Evolutionary conservation across 345 rosid genomes (phyloP), one percentile per base, ranked within the genome.

Genomic region (Noccaea bulbosa): DNA sequence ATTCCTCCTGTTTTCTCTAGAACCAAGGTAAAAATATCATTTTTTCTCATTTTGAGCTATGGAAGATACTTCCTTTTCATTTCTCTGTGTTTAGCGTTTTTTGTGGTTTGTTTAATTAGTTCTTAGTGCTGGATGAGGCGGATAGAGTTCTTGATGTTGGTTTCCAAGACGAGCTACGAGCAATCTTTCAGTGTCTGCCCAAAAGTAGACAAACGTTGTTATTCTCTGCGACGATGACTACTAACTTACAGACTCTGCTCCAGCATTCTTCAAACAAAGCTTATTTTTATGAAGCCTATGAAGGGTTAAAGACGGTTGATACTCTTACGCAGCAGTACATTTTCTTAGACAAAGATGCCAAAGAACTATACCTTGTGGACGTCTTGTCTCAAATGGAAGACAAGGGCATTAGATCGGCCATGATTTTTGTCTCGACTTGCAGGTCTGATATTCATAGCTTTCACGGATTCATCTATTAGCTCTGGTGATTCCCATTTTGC

Each of bases 141-240:
- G 99, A 94, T 76, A 83, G 98, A 84, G 93, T 94, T 49, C 82
- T 94, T 83, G 99, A 94, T 80, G 92, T 80, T 74, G 98, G 99
- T 40, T 94, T 94, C 78, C 89, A 94, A 77, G 98, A 86, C 71
- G 99, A 91, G 70, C 55, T 94, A 62, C 77, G 86, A 27, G 83
- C 79, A 0, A 67, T 94, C 7, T 94, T 94, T 47, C 80, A 81
- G 40, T 87, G 90, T 75, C 64, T 91, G 74, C 99, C 97, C 6
- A 83, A 88, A 74, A 83, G 32, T 55, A 77, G 97, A 46, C 98
- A 93, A 71, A 93, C 94, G 7, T 73, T 93, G 59, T 72, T 93
- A 73, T 93, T 93, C 82, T 93, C 98, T 51, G 98, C 98, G 34
- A 93, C 99, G 16, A 89, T 94, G 95, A 91, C 98, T 39, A 78